Conservation (phyloP, 352 stramenopile genomes). For the Pythium apleroticum region DNA sequence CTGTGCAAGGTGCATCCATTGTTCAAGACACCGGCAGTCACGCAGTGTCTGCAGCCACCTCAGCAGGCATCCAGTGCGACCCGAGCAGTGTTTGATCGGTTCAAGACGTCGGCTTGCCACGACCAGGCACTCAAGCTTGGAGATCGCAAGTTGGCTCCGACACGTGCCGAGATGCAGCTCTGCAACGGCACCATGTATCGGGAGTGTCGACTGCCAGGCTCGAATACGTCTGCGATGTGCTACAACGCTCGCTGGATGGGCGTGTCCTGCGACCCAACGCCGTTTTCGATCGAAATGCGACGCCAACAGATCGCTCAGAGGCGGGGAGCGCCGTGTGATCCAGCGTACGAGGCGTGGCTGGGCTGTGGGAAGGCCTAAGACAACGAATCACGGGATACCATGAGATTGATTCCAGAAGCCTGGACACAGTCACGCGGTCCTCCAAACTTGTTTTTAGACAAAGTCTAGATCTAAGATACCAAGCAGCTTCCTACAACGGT, state of each 20-base stretch:
- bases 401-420: no score
- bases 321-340: conserved; percentile 29
- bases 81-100: conserved; percentile 1
- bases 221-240: conserved; percentile 25
- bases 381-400: no score
- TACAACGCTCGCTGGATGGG: conserved; percentile 36
- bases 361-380: conserved; percentile 22
- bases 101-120: conserved; percentile 17
- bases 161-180: not conserved
- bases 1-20: not conserved
- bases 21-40: not conserved
- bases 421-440: no score
- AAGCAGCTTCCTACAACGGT: no score
- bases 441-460: no score
- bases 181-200: conserved; percentile 24
- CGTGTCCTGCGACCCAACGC: conserved; percentile 27
- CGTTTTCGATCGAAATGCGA: conserved; percentile 29
- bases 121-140: conserved; percentile 8
- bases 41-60: not conserved
- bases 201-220: conserved; percentile 10
- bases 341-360: conserved; percentile 34
- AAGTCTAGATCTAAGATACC: no score
- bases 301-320: conserved; percentile 31
- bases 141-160: not conserved
- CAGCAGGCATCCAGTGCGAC: not conserved